Evolutionary conservation across 352 stramenopile genomes (phyloP).

Genomic region (Phytophthora agathidicida): DNA sequence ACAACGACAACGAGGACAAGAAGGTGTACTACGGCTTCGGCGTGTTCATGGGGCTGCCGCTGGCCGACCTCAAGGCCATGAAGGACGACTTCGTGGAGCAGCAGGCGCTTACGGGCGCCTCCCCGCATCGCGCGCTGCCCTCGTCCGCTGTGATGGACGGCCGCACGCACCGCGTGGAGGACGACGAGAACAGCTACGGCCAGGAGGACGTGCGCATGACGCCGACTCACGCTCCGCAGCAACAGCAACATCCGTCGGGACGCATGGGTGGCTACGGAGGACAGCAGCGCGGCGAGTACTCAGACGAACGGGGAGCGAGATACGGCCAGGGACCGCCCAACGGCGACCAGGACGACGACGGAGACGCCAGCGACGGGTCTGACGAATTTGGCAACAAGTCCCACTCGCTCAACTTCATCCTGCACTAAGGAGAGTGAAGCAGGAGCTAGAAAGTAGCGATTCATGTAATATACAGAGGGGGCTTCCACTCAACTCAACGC

Average conservation of each 20-base stretch:
- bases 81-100: conserved; percentile 81
- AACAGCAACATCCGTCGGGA: conserved; percentile 18
- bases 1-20: conserved; percentile 79
- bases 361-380: conserved; percentile 56
- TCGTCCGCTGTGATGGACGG: conserved; percentile 16
- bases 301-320: conserved; percentile 8
- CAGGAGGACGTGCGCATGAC: conserved; percentile 27
- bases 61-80: conserved; percentile 86
- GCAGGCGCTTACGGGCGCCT: conserved; percentile 40
- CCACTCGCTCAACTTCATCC: conserved; percentile 86
- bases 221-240: conserved; percentile 12
- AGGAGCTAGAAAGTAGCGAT: conserved; percentile 6
- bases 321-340: conserved; percentile 16
- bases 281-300: conserved; percentile 25
- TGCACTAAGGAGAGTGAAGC: conserved; percentile 50
- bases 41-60: conserved; percentile 87
- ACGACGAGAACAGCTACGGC: conserved; percentile 30
- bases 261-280: conserved; percentile 22
- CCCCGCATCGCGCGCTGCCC: conserved; percentile 13
- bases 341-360: conserved; percentile 32
- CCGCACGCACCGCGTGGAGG: conserved; percentile 21
- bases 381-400: conserved; percentile 71
- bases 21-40: conserved; percentile 91
- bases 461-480: conserved; percentile 39
- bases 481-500: conserved; percentile 9